These are phyloP conservation scores for Exophiala calicioides DNA, from an alignment of 2,329 filamentous ascomycete species.

Conservation along the genomic window DNA sequence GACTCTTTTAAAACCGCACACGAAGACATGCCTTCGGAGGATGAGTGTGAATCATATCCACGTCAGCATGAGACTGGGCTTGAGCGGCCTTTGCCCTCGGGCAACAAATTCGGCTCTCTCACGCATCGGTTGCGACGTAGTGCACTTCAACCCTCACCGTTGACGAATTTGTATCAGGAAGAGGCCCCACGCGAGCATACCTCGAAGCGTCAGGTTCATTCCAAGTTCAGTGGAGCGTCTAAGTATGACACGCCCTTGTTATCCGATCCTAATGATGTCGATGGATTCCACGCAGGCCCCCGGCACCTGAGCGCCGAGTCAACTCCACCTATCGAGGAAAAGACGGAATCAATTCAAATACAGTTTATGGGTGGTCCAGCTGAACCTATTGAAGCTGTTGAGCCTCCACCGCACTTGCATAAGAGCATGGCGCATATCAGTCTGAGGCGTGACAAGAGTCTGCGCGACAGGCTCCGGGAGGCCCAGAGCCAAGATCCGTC, in stretches of 20 bases:
- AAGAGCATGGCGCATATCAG: slow-evolving; percentile 4
- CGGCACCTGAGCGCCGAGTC: too few species aligned
- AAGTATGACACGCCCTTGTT: too few species aligned
- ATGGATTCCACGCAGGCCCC: too few species aligned
- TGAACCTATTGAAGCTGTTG: not conserved
- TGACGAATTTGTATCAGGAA: slow-evolving; percentile 12
- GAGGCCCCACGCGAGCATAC: not conserved
- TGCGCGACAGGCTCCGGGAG: slow-evolving; percentile 39
- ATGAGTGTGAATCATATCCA: slow-evolving; percentile 49
- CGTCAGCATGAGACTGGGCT: slow-evolving; percentile 19
- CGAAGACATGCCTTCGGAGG: slow-evolving; percentile 65
- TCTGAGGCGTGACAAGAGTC: slow-evolving; percentile 32
- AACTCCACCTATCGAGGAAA: too few species aligned
- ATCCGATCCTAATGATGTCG: too few species aligned
- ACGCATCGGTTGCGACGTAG: slow-evolving; percentile 16
- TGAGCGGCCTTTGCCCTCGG: slow-evolving; percentile 10
- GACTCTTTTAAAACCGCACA: slow-evolving; percentile 73
- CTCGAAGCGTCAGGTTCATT: too few species aligned
- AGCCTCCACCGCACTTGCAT: slow-evolving; percentile 6
- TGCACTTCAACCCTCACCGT: slow-evolving; percentile 17
- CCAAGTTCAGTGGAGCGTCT: slow-evolving; percentile 24
- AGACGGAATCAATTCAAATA: too few species aligned
- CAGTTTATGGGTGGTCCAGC: not conserved
- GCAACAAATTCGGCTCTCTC: slow-evolving; percentile 6
- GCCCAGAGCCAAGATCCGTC: slow-evolving; percentile 33